Conservation (phyloP, 805 yeast genomes). For the Cyberlindnera maclurae region DNA sequence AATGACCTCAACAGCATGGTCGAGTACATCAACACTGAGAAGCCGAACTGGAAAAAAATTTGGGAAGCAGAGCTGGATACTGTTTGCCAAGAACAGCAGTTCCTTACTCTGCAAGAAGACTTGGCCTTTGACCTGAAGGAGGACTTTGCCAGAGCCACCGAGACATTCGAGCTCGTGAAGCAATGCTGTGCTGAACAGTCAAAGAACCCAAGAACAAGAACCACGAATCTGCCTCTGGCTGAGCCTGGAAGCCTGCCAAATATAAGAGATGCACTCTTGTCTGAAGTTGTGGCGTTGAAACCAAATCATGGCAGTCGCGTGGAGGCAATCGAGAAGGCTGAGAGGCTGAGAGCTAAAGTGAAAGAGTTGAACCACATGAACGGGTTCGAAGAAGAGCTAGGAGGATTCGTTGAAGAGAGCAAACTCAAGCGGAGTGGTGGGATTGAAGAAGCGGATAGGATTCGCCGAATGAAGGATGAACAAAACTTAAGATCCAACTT, state of each 20-base stretch:
- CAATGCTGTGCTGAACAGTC: constrained; percentile 74
- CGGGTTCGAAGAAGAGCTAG: constrained; percentile 80
- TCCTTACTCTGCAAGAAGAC: constrained; percentile 84
- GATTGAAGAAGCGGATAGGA: constrained; percentile 73
- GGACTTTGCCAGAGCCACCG: constrained; percentile 73
- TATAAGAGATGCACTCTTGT: constrained; percentile 68
- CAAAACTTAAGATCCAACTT: constrained; percentile 55
- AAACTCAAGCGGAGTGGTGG: constrained; percentile 83
- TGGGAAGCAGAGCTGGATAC: constrained; percentile 91
- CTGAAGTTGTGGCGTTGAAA: constrained; percentile 67
- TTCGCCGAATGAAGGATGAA: constrained; percentile 59
- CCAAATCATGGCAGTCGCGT: constrained; percentile 83
- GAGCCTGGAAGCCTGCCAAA: constrained; percentile 58
- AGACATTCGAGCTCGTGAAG: constrained; percentile 76
- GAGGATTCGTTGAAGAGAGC: constrained; percentile 72
- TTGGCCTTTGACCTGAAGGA: constrained; percentile 70
- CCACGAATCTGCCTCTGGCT: constrained; percentile 36
- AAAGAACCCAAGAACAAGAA: constrained; percentile 43
- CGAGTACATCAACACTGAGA: constrained; percentile 60
- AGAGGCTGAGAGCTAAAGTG: constrained; percentile 68
- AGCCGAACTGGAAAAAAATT: constrained; percentile 78
- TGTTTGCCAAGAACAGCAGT: constrained; percentile 91
- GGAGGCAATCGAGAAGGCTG: constrained; percentile 87
- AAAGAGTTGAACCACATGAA: constrained; percentile 46
- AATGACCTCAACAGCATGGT: constrained; percentile 44